Evolutionary conservation across 2,329 filamentous ascomycete genomes (phyloP).

Genomic region (Beauveria asiatica): DNA sequence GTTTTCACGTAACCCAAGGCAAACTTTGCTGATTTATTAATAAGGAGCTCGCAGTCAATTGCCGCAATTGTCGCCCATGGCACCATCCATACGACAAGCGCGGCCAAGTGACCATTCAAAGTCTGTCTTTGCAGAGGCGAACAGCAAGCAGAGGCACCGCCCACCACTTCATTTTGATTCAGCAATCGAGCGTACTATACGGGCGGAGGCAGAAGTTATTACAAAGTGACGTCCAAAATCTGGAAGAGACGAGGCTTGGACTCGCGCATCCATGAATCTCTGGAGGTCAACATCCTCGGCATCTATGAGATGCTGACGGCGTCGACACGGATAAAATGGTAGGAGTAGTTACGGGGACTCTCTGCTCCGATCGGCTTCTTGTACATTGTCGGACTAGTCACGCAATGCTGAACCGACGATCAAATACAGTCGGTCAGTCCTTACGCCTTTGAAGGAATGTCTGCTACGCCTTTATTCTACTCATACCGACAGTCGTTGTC

Average conservation of each 20-base stretch:
- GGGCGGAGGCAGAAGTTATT: slow-evolving; percentile 1
- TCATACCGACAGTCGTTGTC: neutral
- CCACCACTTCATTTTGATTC: neutral
- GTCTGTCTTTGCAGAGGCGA: too few relatives aligned
- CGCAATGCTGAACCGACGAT: neutral
- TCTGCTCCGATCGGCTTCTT: neutral
- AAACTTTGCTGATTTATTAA: too few relatives aligned
- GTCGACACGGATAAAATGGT: slow-evolving; percentile 5
- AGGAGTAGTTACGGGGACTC: neutral
- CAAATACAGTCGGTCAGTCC: slow-evolving; percentile 10
- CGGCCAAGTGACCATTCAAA: too few relatives aligned
- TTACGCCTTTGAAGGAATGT: slow-evolving; percentile 5
- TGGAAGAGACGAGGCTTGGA: neutral
- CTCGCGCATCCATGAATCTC: slow-evolving; percentile 11
- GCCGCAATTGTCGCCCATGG: too few relatives aligned
- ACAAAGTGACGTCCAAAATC: slow-evolving; percentile 9
- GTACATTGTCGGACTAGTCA: too few relatives aligned
- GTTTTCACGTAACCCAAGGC: too few relatives aligned
- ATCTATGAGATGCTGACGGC: slow-evolving; percentile 13
- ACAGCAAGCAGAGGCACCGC: too few relatives aligned
- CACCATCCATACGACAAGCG: too few relatives aligned
- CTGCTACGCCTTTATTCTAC: slow-evolving; percentile 8
- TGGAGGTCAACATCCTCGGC: slow-evolving; percentile 10
- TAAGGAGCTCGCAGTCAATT: too few relatives aligned
- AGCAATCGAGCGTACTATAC: slow-evolving; percentile 10